Conservation (phyloP, 1,139 yeast genomes). For the Hyphopichia fennica region DNA sequence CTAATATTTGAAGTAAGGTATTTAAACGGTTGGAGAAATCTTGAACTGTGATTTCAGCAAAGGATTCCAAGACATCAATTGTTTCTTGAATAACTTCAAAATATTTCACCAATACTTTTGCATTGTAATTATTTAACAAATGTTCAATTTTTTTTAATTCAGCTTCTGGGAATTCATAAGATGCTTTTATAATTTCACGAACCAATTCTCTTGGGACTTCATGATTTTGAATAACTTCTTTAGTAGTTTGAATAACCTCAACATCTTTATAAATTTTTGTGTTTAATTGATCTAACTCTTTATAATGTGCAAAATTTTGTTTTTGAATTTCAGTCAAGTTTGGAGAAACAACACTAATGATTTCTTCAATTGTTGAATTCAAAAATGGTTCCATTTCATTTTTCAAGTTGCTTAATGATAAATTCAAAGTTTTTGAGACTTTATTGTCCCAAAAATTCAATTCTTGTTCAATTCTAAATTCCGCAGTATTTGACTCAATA, state of each 20-base stretch:
- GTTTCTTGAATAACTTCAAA: constrained; percentile 51
- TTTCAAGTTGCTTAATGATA: constrained; percentile 44
- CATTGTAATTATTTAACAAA: constrained; percentile 35
- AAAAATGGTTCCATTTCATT: constrained; percentile 40
- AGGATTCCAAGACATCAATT: constrained; percentile 67
- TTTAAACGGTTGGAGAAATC: constrained; percentile 49
- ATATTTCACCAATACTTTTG: constrained; percentile 32
- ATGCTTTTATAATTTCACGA: constrained; percentile 48
- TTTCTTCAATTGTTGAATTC: constrained; percentile 25
- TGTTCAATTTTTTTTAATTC: constrained; percentile 33
- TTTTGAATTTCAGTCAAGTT: constrained; percentile 43
- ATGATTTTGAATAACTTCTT: constrained; percentile 23
- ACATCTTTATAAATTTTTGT: constrained; percentile 50
- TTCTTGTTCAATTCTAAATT: constrained; percentile 23
- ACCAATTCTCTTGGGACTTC: constrained; percentile 57
- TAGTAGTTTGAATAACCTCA: constrained; percentile 41
- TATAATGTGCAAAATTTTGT: constrained; percentile 45
- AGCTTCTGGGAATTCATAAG: constrained; percentile 36
- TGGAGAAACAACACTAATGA: constrained; percentile 39
- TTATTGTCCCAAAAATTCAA: constrained; percentile 33
- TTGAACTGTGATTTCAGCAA: constrained; percentile 63
- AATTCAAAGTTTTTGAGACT: constrained; percentile 40
- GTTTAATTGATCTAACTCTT: constrained; percentile 45
- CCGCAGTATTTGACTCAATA: neutral
- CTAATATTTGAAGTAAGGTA: constrained; percentile 28